Evolutionary conservation across 805 yeast species (phyloP), one percentile per base, ranked within the genome.

Genomic region (Danielia reshetovae): DNA sequence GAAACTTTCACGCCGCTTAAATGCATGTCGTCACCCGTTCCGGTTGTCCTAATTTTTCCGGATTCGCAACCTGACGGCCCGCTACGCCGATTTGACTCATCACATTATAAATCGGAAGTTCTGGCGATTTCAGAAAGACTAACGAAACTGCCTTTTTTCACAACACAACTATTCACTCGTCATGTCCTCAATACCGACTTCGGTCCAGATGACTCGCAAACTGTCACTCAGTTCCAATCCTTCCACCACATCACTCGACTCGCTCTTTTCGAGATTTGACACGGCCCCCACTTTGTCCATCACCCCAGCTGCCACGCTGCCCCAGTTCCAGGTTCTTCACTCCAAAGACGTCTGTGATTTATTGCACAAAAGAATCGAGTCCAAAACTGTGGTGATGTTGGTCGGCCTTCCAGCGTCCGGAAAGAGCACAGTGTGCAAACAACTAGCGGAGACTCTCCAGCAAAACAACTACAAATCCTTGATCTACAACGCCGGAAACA

Each of bases 401-500:
- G 65, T 64, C 6, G 72, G 72, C 1, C 55, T 66, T 32, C 72
- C 72, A 0, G 72, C 70, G 2, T 52, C 59, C 3, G 72, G 72
- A 3, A 66, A 66, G 45, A 57, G 65, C 34, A 64, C 71, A 16
- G 42, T 64, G 6, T 55, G 65, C 38, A 51, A 52, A 27, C 69
- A 62, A 45, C 42, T 66, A 18, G 46, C 51, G 13, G 40, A 45
- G n/a, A 50, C 25, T 28, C 32, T 47, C 23, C 34, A 30, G 16
- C 15, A 34, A 12, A 34, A 29, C 32, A 40, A 39, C 27, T 43
- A 36, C 38, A 35, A 34, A 18, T 29, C 40, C 11, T 34, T 35
- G 21, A 41, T 43, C 10, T 74, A 65, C 48, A 74, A 74, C 43
- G 78, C 79, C 18, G 80, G 80, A 16, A 68, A 74, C 41, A 62